Evolutionary conservation across 345 rosid species (phyloP).

Genomic region (Erucastrum elatum): DNA sequence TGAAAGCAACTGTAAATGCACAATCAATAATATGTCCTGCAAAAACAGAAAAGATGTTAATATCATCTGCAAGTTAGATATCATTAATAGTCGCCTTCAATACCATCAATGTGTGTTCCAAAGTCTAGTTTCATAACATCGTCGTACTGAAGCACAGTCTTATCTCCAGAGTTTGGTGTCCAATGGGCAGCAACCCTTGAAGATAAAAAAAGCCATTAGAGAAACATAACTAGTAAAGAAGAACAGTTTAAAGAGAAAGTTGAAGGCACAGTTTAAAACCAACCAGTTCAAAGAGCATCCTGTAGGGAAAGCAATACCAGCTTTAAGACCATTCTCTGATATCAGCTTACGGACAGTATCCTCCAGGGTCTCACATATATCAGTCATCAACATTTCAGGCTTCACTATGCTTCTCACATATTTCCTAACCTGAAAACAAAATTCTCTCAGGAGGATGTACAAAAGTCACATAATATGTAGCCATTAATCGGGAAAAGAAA

Average conservation of each 20-base stretch:
- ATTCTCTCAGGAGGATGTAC: neutral
- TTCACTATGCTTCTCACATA: conserved; percentile 75
- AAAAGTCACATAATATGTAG: neutral
- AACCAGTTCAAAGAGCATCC: conserved; percentile 97
- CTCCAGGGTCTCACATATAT: conserved; percentile 89
- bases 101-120: conserved; percentile 96
- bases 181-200: conserved; percentile 97
- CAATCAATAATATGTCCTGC: conserved; percentile 85
- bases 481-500: neutral
- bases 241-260: neutral
- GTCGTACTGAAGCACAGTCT: conserved; percentile 93
- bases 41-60: conserved; percentile 20
- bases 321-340: conserved; percentile 89
- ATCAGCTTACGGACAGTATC: conserved; percentile 84
- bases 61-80: neutral
- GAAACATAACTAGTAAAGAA: conserved; percentile 19
- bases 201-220: conserved; percentile 18
- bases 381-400: conserved; percentile 95
- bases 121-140: conserved; percentile 97
- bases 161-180: conserved; percentile 97
- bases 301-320: conserved; percentile 98
- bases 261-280: conserved; percentile 13
- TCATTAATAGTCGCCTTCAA: neutral
- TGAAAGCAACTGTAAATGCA: conserved; percentile 99
- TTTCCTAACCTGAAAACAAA: conserved; percentile 51